phyloP scores from a whole-genome alignment of 1,139 yeast genomes.

The Scheffersomyces lignicola region DNA sequence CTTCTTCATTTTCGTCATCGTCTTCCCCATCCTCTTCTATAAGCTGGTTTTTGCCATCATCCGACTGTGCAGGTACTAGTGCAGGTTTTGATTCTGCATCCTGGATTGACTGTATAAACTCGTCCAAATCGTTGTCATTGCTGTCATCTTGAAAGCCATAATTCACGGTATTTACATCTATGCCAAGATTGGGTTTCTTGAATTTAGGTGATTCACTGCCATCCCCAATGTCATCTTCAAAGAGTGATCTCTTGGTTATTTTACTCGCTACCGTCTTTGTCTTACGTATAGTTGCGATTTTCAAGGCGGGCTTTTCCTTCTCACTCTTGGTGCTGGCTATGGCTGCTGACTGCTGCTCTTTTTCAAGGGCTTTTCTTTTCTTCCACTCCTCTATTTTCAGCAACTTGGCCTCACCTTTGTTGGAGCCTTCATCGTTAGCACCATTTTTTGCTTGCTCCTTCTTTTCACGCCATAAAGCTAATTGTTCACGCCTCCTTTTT shows the following conservation, averaged over 20 bases:
- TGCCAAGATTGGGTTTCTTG: conserved; percentile 22
- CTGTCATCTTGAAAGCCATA: conserved; percentile 8
- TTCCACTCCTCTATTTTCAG: conserved; percentile 42
- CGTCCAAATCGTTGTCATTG: conserved; percentile 22
- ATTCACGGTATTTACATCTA: neutral
- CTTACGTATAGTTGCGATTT: conserved; percentile 9
- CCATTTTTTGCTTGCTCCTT: conserved; percentile 25
- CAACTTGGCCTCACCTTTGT: neutral
- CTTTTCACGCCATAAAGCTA: conserved; percentile 43
- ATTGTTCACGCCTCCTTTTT: conserved; percentile 35
- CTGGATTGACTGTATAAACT: conserved; percentile 13
- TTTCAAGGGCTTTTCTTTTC: conserved; percentile 19
- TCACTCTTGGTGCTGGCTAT: conserved; percentile 2
- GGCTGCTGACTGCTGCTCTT: conserved; percentile 3
- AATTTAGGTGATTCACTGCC: conserved; percentile 21
- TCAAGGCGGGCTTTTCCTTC: conserved; percentile 4
- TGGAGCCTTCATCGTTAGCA: neutral
- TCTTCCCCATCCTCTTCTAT: conserved; percentile 14
- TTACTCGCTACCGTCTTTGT: conserved; percentile 3
- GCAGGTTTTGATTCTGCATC: conserved; percentile 3
- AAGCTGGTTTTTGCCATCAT: too few species aligned
- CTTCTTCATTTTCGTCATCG: conserved; percentile 18
- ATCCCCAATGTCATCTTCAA: conserved; percentile 22
- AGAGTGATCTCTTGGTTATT: conserved; percentile 10
- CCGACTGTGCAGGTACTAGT: neutral